phyloP scores from a whole-genome alignment of 2,329 filamentous ascomycete species.

The Calycina herbarum region DNA sequence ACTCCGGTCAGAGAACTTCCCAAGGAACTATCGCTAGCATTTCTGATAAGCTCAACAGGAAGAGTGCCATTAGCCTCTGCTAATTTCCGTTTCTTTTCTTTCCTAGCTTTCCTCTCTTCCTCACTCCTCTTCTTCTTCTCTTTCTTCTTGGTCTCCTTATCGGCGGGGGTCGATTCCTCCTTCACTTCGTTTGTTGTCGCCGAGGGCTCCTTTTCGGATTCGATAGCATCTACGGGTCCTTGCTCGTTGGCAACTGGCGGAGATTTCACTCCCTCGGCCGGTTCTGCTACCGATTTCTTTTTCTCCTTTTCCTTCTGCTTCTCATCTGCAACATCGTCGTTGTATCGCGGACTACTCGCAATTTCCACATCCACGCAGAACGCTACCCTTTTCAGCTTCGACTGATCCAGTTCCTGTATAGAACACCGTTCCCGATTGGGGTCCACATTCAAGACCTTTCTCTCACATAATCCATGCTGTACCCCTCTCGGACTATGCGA shows the following conservation, averaged over 20 bases:
- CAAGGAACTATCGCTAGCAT: slow-evolving; percentile 58
- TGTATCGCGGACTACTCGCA: slow-evolving; percentile 79
- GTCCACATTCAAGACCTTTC: slow-evolving; percentile 83
- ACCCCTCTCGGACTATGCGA: slow-evolving; percentile 44
- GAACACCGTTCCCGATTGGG: slow-evolving; percentile 74
- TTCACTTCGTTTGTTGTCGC: slow-evolving; percentile 35
- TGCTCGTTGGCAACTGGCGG: slow-evolving; percentile 59
- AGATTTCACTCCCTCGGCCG: slow-evolving; percentile 68
- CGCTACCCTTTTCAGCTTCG: slow-evolving; percentile 81
- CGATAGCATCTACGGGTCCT: slow-evolving; percentile 43
- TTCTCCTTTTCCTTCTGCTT: slow-evolving; percentile 55
- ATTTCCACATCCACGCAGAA: slow-evolving; percentile 99
- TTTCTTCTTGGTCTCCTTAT: slow-evolving; percentile 66
- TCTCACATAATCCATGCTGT: slow-evolving; percentile 72
- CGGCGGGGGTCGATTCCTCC: slow-evolving; percentile 28
- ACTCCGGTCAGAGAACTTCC: slow-evolving; percentile 34
- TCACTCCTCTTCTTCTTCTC: slow-evolving; percentile 97
- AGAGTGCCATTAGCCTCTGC: slow-evolving; percentile 86
- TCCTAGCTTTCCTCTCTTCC: slow-evolving; percentile 86
- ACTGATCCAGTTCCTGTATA: slow-evolving; percentile 75
- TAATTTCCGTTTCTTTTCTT: slow-evolving; percentile 81
- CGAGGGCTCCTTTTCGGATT: slow-evolving; percentile 39
- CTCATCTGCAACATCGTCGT: slow-evolving; percentile 53
- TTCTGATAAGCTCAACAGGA: slow-evolving; percentile 77
- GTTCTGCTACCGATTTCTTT: slow-evolving; percentile 61